Evolutionary conservation across 2,329 filamentous ascomycete species (phyloP).

Genomic region (Fusarium stilboides): DNA sequence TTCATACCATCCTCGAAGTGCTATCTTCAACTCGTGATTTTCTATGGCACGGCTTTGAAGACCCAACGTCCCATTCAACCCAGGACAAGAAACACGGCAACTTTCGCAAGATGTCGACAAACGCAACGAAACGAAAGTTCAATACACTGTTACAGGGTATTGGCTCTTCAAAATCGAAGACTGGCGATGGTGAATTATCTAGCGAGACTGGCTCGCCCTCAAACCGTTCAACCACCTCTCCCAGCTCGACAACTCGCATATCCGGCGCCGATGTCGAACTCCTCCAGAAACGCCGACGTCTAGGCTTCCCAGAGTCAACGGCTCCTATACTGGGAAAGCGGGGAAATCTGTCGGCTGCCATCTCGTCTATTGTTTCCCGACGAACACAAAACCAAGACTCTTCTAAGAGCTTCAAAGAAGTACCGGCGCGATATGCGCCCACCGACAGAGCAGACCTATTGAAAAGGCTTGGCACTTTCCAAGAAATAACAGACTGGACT

Average conservation of each 20-base stretch:
- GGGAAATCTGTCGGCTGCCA: constrained; percentile 42
- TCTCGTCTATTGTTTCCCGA: constrained; percentile 47
- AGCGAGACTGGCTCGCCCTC: constrained; percentile 29
- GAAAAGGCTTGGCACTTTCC: constrained; percentile 85
- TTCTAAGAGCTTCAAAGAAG: constrained; percentile 43
- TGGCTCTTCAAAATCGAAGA: constrained; percentile 60
- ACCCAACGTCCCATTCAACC: background rate
- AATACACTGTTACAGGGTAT: constrained; percentile 80
- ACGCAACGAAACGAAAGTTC: constrained; percentile 88
- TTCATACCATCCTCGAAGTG: background rate
- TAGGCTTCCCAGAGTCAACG: constrained; percentile 61
- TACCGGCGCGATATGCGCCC: constrained; percentile 81
- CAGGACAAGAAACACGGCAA: background rate
- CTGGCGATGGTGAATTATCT: constrained; percentile 11
- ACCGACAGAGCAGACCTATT: constrained; percentile 88
- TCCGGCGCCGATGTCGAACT: constrained; percentile 57
- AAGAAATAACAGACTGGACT: constrained; percentile 93
- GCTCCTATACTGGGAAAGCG: constrained; percentile 51
- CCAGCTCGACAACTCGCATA: constrained; percentile 24
- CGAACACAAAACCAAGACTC: constrained; percentile 43
- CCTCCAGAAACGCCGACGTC: constrained; percentile 68
- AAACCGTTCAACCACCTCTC: constrained; percentile 31
- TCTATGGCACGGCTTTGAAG: background rate
- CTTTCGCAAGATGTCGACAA: constrained; percentile 65
- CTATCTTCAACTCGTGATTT: background rate